Conservation (phyloP, 352 stramenopile species). For the Salisapilia sapeloensis region DNA sequence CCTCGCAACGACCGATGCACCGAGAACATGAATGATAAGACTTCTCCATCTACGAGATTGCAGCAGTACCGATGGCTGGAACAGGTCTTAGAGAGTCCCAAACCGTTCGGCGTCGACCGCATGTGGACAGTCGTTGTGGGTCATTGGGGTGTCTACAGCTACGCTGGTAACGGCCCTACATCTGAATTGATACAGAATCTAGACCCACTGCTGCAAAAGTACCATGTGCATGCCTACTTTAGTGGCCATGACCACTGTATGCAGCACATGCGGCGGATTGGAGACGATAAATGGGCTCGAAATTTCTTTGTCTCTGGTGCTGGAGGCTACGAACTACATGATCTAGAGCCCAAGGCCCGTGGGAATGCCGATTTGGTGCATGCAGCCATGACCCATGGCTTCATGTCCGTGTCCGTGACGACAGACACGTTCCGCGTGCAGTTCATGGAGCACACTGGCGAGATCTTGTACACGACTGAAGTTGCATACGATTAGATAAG, state of each 20-base stretch:
- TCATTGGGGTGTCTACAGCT: conserved; percentile 77
- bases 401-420: conserved; percentile 70
- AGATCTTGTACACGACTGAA: conserved; percentile 72
- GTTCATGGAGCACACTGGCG: conserved; percentile 39
- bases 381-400: conserved; percentile 67
- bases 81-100: conserved; percentile 25
- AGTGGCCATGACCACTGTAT: conserved; percentile 76
- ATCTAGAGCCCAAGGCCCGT: conserved; percentile 43
- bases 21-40: conserved; percentile 60
- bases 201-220: conserved; percentile 57
- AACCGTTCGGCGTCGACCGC: conserved; percentile 38
- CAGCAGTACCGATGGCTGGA: conserved; percentile 74
- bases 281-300: conserved; percentile 16
- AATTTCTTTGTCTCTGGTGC: conserved; percentile 74
- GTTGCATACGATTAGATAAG: conserved; percentile 20
- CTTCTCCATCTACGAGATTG: conserved; percentile 26
- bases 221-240: conserved; percentile 78
- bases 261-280: conserved; percentile 53
- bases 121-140: conserved; percentile 80
- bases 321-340: conserved; percentile 52
- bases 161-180: conserved; percentile 64
- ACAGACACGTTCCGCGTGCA: conserved; percentile 50
- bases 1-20: conserved; percentile 64
- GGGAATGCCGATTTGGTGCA: conserved; percentile 55
- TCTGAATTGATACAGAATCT: conserved; percentile 53